These are phyloP conservation scores for Trichopus zeylanicus DNA, from an alignment of 116 monocot species.

Conservation along the genomic window DNA sequence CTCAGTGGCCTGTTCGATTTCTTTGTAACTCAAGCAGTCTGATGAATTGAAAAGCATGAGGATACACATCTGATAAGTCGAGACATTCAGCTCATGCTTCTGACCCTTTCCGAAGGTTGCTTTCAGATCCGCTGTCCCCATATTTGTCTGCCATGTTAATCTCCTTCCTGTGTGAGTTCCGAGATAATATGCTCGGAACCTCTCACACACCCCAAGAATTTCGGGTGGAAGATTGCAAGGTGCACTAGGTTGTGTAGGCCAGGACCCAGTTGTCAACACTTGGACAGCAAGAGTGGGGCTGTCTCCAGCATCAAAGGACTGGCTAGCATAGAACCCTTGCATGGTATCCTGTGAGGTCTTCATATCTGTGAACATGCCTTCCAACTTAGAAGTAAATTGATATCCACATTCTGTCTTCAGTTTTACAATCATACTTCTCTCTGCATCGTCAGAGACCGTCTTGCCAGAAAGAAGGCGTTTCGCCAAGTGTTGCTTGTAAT, in stretches of 20 bases:
- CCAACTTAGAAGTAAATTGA: constrained; percentile 94
- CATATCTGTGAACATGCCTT: constrained; percentile 98
- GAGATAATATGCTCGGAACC: constrained; percentile 66
- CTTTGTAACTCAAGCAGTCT: constrained; percentile 53
- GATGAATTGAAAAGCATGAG: constrained; percentile 85
- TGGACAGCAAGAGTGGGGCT: constrained; percentile 70
- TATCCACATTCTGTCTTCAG: constrained; percentile 97
- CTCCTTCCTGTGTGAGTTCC: constrained; percentile 88
- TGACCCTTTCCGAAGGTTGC: constrained; percentile 73
- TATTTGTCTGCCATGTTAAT: constrained; percentile 91
- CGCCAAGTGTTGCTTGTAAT: constrained; percentile 98
- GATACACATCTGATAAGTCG: constrained; percentile 90
- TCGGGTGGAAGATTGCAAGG: constrained; percentile 83
- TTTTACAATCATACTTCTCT: constrained; percentile 90
- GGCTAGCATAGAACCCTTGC: constrained; percentile 69
- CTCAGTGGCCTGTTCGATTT: constrained; percentile 75
- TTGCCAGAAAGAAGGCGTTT: constrained; percentile 89
- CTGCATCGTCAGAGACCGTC: constrained; percentile 91
- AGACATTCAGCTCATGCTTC: constrained; percentile 88
- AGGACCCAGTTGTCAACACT: constrained; percentile 88
- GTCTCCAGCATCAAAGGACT: constrained; percentile 29
- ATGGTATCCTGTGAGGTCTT: constrained; percentile 95
- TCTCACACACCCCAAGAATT: constrained; percentile 70
- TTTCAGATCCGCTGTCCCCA: constrained; percentile 88
- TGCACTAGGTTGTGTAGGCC: constrained; percentile 72